Conservation (phyloP, 2,329 filamentous ascomycete species). For the Catunica adiposa region DNA sequence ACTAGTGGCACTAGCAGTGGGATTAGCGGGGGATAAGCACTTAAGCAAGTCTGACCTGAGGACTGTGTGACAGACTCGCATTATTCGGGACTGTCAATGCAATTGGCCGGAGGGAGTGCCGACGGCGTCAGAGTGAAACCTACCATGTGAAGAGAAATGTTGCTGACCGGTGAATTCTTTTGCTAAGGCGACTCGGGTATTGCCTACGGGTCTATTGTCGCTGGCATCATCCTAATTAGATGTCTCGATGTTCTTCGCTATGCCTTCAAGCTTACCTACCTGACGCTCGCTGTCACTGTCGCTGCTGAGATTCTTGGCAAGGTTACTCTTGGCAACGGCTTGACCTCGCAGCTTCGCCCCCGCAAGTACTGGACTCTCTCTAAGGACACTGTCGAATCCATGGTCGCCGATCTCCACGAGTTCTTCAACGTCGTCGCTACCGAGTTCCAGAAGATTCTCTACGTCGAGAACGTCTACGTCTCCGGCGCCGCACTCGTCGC, state of each 20-base stretch:
- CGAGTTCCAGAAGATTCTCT: constrained; percentile 51
- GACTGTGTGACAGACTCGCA: too few relatives aligned
- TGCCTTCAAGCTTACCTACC: constrained; percentile 47
- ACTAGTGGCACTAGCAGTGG: too few relatives aligned
- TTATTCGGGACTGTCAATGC: too few relatives aligned
- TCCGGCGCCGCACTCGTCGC: constrained; percentile 41
- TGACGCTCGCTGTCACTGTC: constrained; percentile 43
- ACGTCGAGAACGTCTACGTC: constrained; percentile 47
- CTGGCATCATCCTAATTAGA: constrained; percentile 44
- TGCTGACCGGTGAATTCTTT: background rate
- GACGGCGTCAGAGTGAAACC: too few relatives aligned
- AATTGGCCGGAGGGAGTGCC: too few relatives aligned
- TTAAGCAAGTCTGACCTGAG: too few relatives aligned
- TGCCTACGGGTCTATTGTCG: constrained; percentile 41
- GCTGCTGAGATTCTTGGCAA: constrained; percentile 46
- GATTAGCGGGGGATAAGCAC: too few relatives aligned
- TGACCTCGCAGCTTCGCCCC: constrained; percentile 49
- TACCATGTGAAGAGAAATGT: background rate
- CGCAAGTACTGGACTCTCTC: constrained; percentile 51
- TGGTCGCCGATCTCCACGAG: constrained; percentile 49
- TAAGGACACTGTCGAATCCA: constrained; percentile 41
- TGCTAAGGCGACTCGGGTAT: constrained; percentile 43
- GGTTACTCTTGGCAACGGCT: constrained; percentile 41
- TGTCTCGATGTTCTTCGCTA: constrained; percentile 52
- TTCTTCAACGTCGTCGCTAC: constrained; percentile 58